Evolutionary conservation across 768 basidiomycete genomes (phyloP), one percentile per base, ranked within the genome.

Genomic region (Agaricus sinodeliciosus): DNA sequence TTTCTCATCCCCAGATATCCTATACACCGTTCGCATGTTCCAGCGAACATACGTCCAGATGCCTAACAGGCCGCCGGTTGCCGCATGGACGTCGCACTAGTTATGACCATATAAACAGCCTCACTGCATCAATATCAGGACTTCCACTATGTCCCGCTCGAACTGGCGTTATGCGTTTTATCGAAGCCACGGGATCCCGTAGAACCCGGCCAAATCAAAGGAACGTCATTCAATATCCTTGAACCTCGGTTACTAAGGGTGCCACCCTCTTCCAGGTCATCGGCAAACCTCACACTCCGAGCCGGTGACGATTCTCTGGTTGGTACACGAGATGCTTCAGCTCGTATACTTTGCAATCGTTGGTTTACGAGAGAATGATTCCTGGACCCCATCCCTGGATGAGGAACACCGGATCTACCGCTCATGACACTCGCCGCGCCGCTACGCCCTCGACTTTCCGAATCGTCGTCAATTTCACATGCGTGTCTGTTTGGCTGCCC

Each of bases 221-320:
- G 9, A 2, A 43, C 28, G 11, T 50, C 49, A 19, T 40, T 46
- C 52, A 26, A 48, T 22, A 47, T 34, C 13, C 45, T 40, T 28
- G 51, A 53, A 9, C 43, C 15, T 31, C 51, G 36, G 9, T 43
- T 7, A 19, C 51, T 53, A 3, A 41, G 28, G 5, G 35, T 53
- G 12, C 44, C 36, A 40, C 44, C 37, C 13, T 46, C 44, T n/a
- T 44, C 39, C 3, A 39, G 46, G 5, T 48, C 45, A 31, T 54
- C 52, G 25, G 25, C 61, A 46, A 77, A 77, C 49, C 74, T 57
- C 15, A 78, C 68, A 35, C 72, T 75, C 22, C 77, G 63, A 34
- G 76, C 66, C 2, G 77, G 77, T 19, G 77, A 78, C 15, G 56
- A 65, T 18, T 77, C 75, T 42, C 75, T 62, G 25, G 71, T 69